Percentiles rank a stretch among this genome's conserved stretches.
Conservation (phyloP, 2,329 filamentous ascomycete species). For the Fusarium napiforme region DNA sequence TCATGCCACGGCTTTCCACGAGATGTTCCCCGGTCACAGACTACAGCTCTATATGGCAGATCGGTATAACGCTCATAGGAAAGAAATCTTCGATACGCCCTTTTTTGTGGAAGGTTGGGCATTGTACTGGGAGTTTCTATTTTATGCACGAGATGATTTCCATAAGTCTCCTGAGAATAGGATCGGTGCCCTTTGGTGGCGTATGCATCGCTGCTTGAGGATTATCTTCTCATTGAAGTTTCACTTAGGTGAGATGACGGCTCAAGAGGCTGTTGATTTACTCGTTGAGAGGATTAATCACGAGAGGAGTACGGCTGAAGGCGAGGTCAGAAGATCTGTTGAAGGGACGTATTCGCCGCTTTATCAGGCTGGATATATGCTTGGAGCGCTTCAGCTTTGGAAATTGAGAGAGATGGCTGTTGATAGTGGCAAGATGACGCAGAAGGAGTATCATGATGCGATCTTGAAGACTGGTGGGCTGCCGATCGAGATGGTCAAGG, state of each 20-base stretch:
- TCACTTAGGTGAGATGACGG: conserved; percentile 31
- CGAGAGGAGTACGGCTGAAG: conserved; percentile 30
- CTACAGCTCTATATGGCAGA: conserved; percentile 33
- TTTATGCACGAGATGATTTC: conserved; percentile 26
- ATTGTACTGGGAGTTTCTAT: conserved; percentile 34
- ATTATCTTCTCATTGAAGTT: conserved; percentile 26
- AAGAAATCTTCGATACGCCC: conserved; percentile 24
- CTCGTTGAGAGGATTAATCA: conserved; percentile 12
- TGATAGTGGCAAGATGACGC: conserved; percentile 1
- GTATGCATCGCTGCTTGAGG: conserved; percentile 26
- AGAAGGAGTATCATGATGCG: conserved; percentile 33
- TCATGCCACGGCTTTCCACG: conserved; percentile 21
- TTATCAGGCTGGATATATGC: conserved; percentile 34
- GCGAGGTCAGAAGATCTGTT: conserved; percentile 25
- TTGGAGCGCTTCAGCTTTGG: conserved; percentile 27
- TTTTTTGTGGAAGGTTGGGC: conserved; percentile 36
- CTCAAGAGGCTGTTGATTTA: conserved; percentile 27
- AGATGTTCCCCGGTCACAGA: conserved; percentile 31
- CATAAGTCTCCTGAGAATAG: conserved; percentile 24
- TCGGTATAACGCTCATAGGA: conserved; percentile 26
- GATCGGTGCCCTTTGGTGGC: conserved; percentile 35
- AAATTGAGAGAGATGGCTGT: conserved; percentile 29
- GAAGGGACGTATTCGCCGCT: conserved; percentile 29
- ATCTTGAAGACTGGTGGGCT: conserved; percentile 24
- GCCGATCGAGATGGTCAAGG: conserved; percentile 36